Evolutionary conservation across 805 yeast genomes (phyloP).

Genomic region (Schizosaccharomyces osmophilus): DNA sequence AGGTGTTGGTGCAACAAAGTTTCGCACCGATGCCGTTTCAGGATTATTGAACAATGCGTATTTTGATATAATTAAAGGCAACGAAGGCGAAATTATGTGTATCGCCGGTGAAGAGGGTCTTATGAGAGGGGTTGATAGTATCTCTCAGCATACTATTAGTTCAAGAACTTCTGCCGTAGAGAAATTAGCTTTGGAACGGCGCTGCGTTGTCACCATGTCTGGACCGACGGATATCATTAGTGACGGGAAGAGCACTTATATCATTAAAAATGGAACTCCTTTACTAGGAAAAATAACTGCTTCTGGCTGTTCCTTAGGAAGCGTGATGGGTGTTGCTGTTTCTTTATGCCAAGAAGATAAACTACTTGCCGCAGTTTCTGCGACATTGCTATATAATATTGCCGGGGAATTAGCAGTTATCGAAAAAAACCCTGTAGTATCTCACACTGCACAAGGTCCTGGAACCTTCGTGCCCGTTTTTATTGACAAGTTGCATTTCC

Average conservation of each 20-base stretch:
- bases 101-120: slow-evolving; percentile 24
- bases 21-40: slow-evolving; percentile 26
- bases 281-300: slow-evolving; percentile 54
- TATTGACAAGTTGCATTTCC: slow-evolving; percentile 19
- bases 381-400: slow-evolving; percentile 31
- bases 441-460: slow-evolving; percentile 19
- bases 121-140: slow-evolving; percentile 53
- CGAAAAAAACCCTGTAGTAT: slow-evolving; percentile 7
- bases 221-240: slow-evolving; percentile 33
- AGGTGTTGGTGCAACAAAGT: slow-evolving; percentile 63
- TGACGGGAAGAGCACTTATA: slow-evolving; percentile 18
- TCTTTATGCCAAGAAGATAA: slow-evolving; percentile 21
- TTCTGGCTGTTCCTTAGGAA: slow-evolving; percentile 62
- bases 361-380: slow-evolving; percentile 27
- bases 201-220: slow-evolving; percentile 32
- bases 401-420: slow-evolving; percentile 35
- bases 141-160: slow-evolving; percentile 19
- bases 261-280: slow-evolving; percentile 31
- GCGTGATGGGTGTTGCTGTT: slow-evolving; percentile 35
- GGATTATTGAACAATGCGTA: slow-evolving; percentile 30
- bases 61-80: slow-evolving; percentile 52
- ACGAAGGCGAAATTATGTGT: slow-evolving; percentile 51
- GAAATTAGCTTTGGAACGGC: slow-evolving; percentile 6
- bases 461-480: slow-evolving; percentile 28
- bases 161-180: slow-evolving; percentile 10